Percentiles rank a stretch among this genome's conserved stretches.
phyloP scores from a whole-genome alignment of 257 asterid genomes.

The Petunia secreta region DNA sequence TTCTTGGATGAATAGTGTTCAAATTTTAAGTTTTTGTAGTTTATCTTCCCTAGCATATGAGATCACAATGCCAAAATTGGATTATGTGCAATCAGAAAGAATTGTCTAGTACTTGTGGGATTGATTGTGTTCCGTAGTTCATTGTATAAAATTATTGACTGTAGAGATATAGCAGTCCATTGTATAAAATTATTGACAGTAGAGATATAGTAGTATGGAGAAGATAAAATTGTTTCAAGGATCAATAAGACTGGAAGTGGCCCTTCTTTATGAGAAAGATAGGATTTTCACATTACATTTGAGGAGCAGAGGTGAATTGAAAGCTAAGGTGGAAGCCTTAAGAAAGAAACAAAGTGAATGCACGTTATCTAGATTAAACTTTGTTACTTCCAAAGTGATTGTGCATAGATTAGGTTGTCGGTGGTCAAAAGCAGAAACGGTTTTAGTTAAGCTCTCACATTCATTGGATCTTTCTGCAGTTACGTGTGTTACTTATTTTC shows the following conservation, averaged over 20 bases:
- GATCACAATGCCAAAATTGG: not conserved
- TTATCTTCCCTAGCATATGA: not conserved
- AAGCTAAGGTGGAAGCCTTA: not conserved
- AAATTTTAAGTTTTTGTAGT: not conserved
- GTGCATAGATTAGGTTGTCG: conserved; percentile 13
- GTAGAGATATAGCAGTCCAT: not conserved
- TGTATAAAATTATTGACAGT: not conserved
- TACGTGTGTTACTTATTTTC: conserved; percentile 1
- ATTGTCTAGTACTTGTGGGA: conserved; percentile 13
- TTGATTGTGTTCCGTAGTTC: conserved; percentile 2
- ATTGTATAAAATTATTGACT: not conserved
- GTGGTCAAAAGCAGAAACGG: not conserved
- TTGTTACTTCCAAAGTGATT: not conserved
- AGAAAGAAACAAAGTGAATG: not conserved
- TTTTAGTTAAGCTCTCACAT: conserved; percentile 23
- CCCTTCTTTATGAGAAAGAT: not conserved
- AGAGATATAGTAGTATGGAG: not conserved
- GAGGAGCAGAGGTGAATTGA: not conserved
- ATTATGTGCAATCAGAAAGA: not conserved
- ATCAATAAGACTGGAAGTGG: not conserved
- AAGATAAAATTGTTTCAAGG: conserved; percentile 10
- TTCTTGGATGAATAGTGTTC: not conserved
- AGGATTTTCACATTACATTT: not conserved
- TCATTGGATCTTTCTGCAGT: conserved; percentile 22
- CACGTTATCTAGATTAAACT: not conserved